Base-by-base conservation (phyloP, 2,329 filamentous ascomycete genomes). In the Fusarium kyushuense region DNA sequence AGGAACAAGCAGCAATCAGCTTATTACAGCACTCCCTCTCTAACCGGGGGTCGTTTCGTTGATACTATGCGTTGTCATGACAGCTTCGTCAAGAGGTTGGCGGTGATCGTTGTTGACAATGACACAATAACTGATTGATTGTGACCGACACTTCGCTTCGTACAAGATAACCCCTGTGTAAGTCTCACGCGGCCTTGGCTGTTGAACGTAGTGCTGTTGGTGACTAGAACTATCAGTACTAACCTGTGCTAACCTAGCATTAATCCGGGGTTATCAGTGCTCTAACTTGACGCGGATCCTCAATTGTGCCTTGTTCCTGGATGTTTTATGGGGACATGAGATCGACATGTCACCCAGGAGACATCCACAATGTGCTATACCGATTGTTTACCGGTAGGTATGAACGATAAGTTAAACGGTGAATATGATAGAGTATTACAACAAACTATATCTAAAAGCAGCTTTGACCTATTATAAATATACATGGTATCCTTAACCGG, bases 1-100 rank as follows among this genome's bases (percentile, higher is more conserved):
- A 29, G 67, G 63, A 55, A 67, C 52, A 57, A 61, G 54, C 48
- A 70, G 56, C 52, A 61, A 58, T 45, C 54, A 66, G 42, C 36
- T 19, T 47, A 42, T 48, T 49, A 36, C 52, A 17, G 21, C 45
- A 23, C 47, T 27, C 21, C n/a, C n/a, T 33, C 21, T 33, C 16
- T 49, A 48, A 25, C 58, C 23, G 5, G 52, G 53, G 53, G 17
- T 59, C 32, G 62, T 47, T 40, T 49, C 54, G 16, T 41, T 35
- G 11, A 54, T 54, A 32, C 38, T 41, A 32, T 53, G 29, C 52
- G 67, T 65, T 69, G 58, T 56, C 66, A 45, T 67, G 51, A 41
- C 51, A 64, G 47, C 45, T 54, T 67, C 33, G 29, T 56, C 46
- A 29, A 32, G 48, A 6, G 41, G 21, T 29, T 33, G 23, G 41